Evolutionary conservation across 306 rosid genomes (phyloP).

Genomic region (Acmispon strigosus): DNA sequence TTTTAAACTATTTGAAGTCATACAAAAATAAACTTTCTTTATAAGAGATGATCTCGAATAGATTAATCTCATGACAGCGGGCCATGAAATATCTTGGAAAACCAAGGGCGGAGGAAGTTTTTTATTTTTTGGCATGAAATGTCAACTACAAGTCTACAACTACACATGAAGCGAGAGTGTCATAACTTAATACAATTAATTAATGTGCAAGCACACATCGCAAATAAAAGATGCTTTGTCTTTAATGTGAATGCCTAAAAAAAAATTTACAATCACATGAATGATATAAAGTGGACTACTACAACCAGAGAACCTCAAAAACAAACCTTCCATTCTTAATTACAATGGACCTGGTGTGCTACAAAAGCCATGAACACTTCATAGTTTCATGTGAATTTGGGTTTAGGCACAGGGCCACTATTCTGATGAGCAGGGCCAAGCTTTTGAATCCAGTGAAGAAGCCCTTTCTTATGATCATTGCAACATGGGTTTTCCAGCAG

Average conservation of each 20-base stretch:
- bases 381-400: constrained; percentile 61
- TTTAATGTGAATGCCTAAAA: constrained; percentile 32
- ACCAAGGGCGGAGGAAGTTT: neutral
- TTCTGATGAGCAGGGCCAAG: constrained; percentile 61
- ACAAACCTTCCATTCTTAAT: constrained; percentile 44
- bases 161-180: neutral
- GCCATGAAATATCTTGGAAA: too few species aligned
- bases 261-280: constrained; percentile 34
- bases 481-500: constrained; percentile 34
- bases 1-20: neutral
- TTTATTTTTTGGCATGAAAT: neutral
- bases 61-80: too few species aligned
- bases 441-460: constrained; percentile 86
- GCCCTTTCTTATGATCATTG: constrained; percentile 85
- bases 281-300: constrained; percentile 25
- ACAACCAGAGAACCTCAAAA: constrained; percentile 36
- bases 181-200: constrained; percentile 14
- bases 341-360: constrained; percentile 54
- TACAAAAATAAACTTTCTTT: neutral
- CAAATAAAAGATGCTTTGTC: constrained; percentile 25
- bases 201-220: neutral
- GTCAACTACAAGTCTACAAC: neutral
- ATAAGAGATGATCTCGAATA: too few species aligned
- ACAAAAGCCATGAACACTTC: constrained; percentile 42
- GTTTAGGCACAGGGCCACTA: constrained; percentile 55